A percentile compares a stretch with the other conserved stretches of the same genome.
Evolutionary conservation across 495 filamentous ascomycete genomes (phyloP).

Genomic region (Parathielavia appendiculata): DNA sequence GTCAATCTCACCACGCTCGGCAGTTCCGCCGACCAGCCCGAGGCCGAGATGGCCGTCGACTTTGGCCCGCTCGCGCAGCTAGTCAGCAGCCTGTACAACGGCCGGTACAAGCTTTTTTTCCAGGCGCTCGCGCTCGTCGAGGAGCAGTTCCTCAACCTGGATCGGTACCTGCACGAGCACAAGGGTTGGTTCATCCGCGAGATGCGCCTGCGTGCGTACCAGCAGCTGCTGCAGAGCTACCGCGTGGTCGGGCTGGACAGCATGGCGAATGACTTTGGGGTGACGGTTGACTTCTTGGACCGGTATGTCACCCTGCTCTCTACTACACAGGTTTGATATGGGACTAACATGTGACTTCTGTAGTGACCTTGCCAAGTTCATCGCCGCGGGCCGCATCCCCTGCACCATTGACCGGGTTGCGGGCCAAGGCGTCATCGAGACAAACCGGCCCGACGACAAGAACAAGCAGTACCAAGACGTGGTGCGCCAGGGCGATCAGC

Average conservation of each 20-base stretch:
- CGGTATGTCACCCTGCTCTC: slow-evolving; percentile 51
- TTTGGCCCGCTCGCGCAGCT: slow-evolving; percentile 75
- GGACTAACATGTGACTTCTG: slow-evolving; percentile 12
- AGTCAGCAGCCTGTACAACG: slow-evolving; percentile 85
- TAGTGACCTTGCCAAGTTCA: slow-evolving; percentile 90
- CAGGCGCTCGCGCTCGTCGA: slow-evolving; percentile 84
- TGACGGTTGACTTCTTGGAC: slow-evolving; percentile 92
- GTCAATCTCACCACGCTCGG: slow-evolving; percentile 83
- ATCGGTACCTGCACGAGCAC: slow-evolving; percentile 92
- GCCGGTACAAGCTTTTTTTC: slow-evolving; percentile 92
- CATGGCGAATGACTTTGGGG: slow-evolving; percentile 95
- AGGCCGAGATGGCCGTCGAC: slow-evolving; percentile 74
- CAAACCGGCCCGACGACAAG: slow-evolving; percentile 94
- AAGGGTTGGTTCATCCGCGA: slow-evolving; percentile 93
- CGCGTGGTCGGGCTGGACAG: slow-evolving; percentile 89
- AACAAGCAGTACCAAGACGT: slow-evolving; percentile 98
- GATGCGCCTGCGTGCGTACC: slow-evolving; percentile 93
- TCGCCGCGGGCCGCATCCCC: slow-evolving; percentile 85
- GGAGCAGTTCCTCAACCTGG: slow-evolving; percentile 86
- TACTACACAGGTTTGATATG: slow-evolving; percentile 2
- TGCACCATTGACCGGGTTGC: slow-evolving; percentile 94
- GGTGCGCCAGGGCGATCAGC: slow-evolving; percentile 90
- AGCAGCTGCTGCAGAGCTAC: slow-evolving; percentile 96
- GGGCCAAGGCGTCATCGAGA: slow-evolving; percentile 90
- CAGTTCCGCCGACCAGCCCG: slow-evolving; percentile 59